Percentiles rank a stretch among this genome's conserved stretches.
These are phyloP conservation scores for Fusarium sp. DNA, from an alignment of 2,329 filamentous ascomycete species.

Conservation along the genomic window DNA sequence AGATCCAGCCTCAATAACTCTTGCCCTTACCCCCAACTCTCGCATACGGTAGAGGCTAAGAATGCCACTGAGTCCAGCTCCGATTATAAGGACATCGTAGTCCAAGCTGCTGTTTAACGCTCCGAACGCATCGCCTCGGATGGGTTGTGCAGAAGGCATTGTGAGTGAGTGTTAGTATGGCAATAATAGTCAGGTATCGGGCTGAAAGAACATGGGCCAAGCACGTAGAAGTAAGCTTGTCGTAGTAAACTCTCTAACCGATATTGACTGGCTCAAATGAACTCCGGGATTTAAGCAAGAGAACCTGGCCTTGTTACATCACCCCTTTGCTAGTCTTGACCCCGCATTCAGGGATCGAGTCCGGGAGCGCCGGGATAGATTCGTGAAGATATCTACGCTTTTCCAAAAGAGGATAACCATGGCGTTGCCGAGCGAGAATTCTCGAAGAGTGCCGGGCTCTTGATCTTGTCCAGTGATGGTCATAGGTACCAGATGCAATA, in stretches of 20 bases:
- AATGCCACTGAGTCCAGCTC: constrained; percentile 51
- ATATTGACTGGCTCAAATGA: too few species aligned
- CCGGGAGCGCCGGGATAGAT: too few species aligned
- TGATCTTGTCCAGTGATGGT: too few species aligned
- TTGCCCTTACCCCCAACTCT: constrained; percentile 49
- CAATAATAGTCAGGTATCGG: neutral
- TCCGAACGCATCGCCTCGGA: constrained; percentile 17
- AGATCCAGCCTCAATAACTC: constrained; percentile 52
- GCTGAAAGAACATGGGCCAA: too few species aligned
- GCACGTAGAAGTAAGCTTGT: neutral
- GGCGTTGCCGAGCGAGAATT: neutral
- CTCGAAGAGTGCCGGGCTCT: neutral
- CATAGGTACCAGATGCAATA: too few species aligned
- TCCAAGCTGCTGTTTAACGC: constrained; percentile 14
- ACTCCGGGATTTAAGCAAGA: neutral
- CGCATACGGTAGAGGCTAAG: constrained; percentile 53
- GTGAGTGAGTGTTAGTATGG: neutral
- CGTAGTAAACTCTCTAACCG: too few species aligned
- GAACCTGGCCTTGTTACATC: neutral
- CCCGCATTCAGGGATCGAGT: neutral
- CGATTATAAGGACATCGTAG: constrained; percentile 37
- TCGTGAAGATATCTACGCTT: constrained; percentile 2
- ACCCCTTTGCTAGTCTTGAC: neutral
- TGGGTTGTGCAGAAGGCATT: constrained; percentile 27
- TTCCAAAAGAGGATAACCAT: constrained; percentile 23